Conservation (phyloP, 1,284 basidiomycete genomes). For the Laetiporus sulphureus region DNA sequence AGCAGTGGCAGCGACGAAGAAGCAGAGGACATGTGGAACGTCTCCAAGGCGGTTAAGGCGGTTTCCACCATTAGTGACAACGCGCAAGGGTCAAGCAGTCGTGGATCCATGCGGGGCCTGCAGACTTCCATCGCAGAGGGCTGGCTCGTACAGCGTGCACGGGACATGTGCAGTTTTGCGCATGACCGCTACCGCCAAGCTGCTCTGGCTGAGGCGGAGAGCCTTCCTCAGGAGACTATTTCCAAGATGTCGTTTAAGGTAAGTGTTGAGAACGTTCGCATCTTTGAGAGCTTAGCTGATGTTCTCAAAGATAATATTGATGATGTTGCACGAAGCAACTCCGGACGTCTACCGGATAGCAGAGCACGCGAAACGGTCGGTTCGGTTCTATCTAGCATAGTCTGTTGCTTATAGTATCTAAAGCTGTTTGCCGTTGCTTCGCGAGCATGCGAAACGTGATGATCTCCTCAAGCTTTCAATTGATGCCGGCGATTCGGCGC, state of each 20-base stretch:
- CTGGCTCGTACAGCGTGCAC: slow-evolving; percentile 61
- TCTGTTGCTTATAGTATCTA: too few species aligned
- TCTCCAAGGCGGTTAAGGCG: slow-evolving; percentile 45
- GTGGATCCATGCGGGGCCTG: slow-evolving; percentile 58
- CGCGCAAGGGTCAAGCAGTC: slow-evolving; percentile 31
- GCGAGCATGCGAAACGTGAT: slow-evolving; percentile 52
- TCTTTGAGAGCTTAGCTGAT: background rate
- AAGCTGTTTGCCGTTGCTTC: slow-evolving; percentile 57
- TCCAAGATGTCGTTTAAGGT: slow-evolving; percentile 69
- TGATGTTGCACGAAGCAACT: slow-evolving; percentile 57
- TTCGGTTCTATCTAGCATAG: background rate
- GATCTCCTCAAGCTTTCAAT: slow-evolving; percentile 54
- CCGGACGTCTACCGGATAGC: slow-evolving; percentile 60
- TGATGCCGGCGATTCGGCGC: slow-evolving; percentile 63
- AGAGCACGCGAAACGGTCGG: slow-evolving; percentile 57
- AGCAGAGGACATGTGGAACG: slow-evolving; percentile 42
- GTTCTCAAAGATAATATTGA: slow-evolving; percentile 49
- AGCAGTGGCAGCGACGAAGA: slow-evolving; percentile 48
- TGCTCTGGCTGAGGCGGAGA: slow-evolving; percentile 49
- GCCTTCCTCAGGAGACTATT: slow-evolving; percentile 40
- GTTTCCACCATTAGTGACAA: slow-evolving; percentile 37
- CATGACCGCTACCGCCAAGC: slow-evolving; percentile 70
- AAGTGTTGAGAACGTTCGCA: slow-evolving; percentile 4
- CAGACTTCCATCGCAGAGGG: slow-evolving; percentile 62
- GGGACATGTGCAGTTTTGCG: slow-evolving; percentile 69